These are phyloP conservation scores for Venturia carpophila DNA, from an alignment of 2,329 filamentous ascomycete genomes.

Conservation along the genomic window DNA sequence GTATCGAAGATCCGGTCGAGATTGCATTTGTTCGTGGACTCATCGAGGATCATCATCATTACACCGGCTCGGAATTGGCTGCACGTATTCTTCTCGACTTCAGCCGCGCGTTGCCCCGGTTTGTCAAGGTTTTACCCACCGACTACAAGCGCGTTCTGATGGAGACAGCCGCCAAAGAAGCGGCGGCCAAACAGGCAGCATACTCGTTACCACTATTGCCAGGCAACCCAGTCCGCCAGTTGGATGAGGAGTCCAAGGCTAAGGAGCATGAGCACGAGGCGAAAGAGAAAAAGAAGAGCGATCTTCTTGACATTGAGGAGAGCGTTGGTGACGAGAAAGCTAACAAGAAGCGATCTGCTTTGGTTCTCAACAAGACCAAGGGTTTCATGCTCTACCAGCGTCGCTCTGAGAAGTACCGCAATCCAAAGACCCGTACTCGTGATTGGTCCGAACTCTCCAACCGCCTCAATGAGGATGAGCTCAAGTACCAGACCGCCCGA, in stretches of 20 bases:
- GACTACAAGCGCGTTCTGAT: constrained; percentile 92
- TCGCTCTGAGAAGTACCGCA: constrained; percentile 86
- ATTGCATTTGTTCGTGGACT: constrained; percentile 84
- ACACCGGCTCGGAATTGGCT: constrained; percentile 91
- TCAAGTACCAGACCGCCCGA: constrained; percentile 92
- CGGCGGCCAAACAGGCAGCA: constrained; percentile 74
- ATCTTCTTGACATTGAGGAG: constrained; percentile 77
- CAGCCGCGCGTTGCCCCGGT: constrained; percentile 78
- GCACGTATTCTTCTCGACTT: constrained; percentile 94
- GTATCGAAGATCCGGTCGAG: constrained; percentile 75
- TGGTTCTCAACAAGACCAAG: constrained; percentile 94
- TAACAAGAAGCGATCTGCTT: constrained; percentile 81
- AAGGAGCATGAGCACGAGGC: constrained; percentile 53
- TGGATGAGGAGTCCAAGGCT: constrained; percentile 48
- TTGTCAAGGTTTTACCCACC: constrained; percentile 86
- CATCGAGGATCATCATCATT: constrained; percentile 95
- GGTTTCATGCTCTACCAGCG: constrained; percentile 98
- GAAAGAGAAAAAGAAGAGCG: constrained; percentile 58
- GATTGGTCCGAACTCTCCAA: constrained; percentile 90
- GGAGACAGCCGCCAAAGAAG: constrained; percentile 79
- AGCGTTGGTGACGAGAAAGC: constrained; percentile 74
- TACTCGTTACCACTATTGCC: constrained; percentile 73
- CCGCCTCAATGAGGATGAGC: constrained; percentile 83
- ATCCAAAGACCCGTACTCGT: constrained; percentile 71
- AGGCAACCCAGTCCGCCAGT: constrained; percentile 50